A percentile compares a stretch with the other conserved stretches of the same genome.
Evolutionary conservation across 305 asterid genomes (phyloP).

Genomic region (Rubia balearica): DNA sequence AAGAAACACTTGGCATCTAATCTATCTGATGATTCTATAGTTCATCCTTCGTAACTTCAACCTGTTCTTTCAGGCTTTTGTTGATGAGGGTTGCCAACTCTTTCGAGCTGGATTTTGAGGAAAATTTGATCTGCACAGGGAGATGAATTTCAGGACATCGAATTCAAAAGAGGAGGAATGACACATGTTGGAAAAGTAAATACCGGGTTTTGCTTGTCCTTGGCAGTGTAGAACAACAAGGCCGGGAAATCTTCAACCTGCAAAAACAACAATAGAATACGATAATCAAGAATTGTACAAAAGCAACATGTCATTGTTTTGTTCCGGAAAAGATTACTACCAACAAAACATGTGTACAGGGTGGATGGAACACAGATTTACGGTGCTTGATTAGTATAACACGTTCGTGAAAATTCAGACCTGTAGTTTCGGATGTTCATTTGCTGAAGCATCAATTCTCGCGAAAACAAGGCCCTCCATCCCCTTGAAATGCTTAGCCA

Average conservation of each 20-base stretch:
- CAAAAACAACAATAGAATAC: constrained; percentile 13
- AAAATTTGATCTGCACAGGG: constrained; percentile 48
- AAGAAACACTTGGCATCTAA: not conserved
- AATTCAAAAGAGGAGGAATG: not conserved
- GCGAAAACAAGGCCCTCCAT: constrained; percentile 65
- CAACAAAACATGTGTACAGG: too few species aligned
- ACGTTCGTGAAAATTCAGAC: constrained; percentile 19
- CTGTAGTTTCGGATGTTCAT: constrained; percentile 79
- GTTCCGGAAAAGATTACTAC: too few species aligned
- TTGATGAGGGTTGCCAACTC: constrained; percentile 70
- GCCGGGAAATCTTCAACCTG: constrained; percentile 86
- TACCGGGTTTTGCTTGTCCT: constrained; percentile 65
- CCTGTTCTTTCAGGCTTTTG: constrained; percentile 49
- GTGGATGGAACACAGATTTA: not conserved
- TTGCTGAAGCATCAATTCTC: constrained; percentile 76
- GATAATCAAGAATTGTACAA: not conserved
- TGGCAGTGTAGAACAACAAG: constrained; percentile 63
- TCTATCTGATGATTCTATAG: constrained; percentile 31
- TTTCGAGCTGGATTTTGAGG: constrained; percentile 61
- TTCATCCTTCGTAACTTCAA: constrained; percentile 52
- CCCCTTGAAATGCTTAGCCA: constrained; percentile 94
- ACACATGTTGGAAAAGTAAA: constrained; percentile 3
- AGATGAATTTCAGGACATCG: constrained; percentile 13
- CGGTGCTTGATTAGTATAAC: not conserved
- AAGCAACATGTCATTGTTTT: not conserved